phyloP scores from a whole-genome alignment of 108 stramenopile genomes.

The Cylindrotheca closterium region DNA sequence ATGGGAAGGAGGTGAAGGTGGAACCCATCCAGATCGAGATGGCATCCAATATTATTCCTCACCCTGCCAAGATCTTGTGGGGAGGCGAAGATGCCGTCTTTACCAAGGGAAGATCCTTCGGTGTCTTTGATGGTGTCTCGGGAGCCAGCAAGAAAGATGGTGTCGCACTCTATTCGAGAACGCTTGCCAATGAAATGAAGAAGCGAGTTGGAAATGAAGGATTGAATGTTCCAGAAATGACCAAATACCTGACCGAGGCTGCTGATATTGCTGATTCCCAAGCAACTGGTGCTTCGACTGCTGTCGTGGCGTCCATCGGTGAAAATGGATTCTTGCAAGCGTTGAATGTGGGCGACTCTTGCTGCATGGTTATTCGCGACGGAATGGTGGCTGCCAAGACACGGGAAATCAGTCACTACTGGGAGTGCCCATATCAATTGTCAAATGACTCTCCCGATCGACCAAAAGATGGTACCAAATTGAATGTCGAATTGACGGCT shows the following conservation, averaged over 20 bases:
- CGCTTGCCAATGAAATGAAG: conserved; percentile 66
- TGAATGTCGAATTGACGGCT: conserved; percentile 61
- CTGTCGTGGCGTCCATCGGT: conserved; percentile 75
- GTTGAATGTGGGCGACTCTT: conserved; percentile 83
- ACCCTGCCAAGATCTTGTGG: conserved; percentile 82
- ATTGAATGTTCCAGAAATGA: conserved; percentile 59
- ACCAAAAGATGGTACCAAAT: conserved; percentile 73
- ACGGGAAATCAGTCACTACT: conserved; percentile 80
- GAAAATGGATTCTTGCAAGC: conserved; percentile 72
- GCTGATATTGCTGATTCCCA: conserved; percentile 59
- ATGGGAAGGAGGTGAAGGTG: conserved; percentile 13
- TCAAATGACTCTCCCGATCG: conserved; percentile 78
- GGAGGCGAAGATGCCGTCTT: conserved; percentile 89
- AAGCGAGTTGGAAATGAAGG: conserved; percentile 32
- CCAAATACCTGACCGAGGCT: conserved; percentile 46
- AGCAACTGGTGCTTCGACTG: conserved; percentile 85
- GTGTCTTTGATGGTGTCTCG: conserved; percentile 89
- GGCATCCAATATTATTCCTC: conserved; percentile 67
- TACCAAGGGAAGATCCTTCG: conserved; percentile 69
- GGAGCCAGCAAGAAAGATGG: conserved; percentile 78
- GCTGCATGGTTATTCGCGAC: conserved; percentile 66
- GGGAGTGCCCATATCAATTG: conserved; percentile 89
- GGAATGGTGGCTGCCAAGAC: conserved; percentile 63
- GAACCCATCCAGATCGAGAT: conserved; percentile 48
- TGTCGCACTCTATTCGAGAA: conserved; percentile 72